Conservation (phyloP, 1,139 yeast species). For the Hemisphaericaspora xylanilytica region DNA sequence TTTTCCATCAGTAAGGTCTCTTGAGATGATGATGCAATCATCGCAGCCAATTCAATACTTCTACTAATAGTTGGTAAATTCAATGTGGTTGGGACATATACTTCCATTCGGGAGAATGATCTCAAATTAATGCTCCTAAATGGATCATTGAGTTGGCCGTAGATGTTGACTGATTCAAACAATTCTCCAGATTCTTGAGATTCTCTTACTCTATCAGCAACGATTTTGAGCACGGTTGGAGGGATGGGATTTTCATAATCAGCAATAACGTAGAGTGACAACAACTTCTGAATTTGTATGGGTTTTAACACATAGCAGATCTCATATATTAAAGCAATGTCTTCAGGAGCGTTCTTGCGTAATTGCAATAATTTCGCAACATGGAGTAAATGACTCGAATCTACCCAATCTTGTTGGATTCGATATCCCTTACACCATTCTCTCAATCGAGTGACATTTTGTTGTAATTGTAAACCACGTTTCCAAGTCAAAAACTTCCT, state of each 20-base stretch:
- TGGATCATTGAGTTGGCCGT: conserved; percentile 85
- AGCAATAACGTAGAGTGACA: conserved; percentile 86
- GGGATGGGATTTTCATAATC: conserved; percentile 96
- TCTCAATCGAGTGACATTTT: conserved; percentile 92
- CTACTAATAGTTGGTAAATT: conserved; percentile 85
- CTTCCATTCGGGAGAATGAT: conserved; percentile 86
- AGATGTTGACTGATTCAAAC: conserved; percentile 66
- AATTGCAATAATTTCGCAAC: conserved; percentile 92
- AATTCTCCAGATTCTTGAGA: conserved; percentile 58
- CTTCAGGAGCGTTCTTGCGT: conserved; percentile 85
- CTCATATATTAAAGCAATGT: conserved; percentile 89
- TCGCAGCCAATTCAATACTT: conserved; percentile 86
- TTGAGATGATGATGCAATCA: conserved; percentile 63
- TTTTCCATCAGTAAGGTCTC: no score
- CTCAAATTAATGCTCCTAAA: conserved; percentile 84
- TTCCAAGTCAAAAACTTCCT: conserved; percentile 96
- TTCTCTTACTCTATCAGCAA: conserved; percentile 80
- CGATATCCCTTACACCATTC: conserved; percentile 99
- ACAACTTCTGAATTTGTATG: conserved; percentile 87
- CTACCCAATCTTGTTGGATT: conserved; percentile 81
- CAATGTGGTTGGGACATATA: conserved; percentile 95
- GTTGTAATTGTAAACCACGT: conserved; percentile 94
- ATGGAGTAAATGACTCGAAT: conserved; percentile 85
- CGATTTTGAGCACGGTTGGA: conserved; percentile 75
- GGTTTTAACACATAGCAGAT: conserved; percentile 94